Evolutionary conservation across 1,139 yeast species (phyloP).

Genomic region (Saccharomyces hybrid): DNA sequence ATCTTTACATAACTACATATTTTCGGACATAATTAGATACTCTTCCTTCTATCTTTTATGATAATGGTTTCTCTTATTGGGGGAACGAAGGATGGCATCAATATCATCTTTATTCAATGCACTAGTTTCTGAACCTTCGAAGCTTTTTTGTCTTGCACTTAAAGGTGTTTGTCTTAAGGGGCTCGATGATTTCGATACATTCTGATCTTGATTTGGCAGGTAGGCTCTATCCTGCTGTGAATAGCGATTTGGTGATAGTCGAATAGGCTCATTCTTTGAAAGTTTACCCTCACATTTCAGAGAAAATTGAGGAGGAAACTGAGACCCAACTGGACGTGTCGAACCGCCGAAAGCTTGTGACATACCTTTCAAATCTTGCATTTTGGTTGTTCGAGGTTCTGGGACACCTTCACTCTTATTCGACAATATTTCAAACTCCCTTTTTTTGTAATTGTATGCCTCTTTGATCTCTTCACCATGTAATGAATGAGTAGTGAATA

Average conservation of each 20-base stretch:
- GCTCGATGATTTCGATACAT: background rate
- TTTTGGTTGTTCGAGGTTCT: background rate
- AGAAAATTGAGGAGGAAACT: background rate
- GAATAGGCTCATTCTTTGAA: background rate
- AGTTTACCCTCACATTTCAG: background rate
- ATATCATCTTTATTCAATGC: background rate
- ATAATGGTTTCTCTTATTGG: background rate
- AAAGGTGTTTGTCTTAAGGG: background rate
- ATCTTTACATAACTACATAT: background rate
- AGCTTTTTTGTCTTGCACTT: background rate
- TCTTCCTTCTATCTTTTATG: background rate
- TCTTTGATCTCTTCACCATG: conserved; percentile 23
- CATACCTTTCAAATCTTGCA: background rate
- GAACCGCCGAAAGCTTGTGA: background rate
- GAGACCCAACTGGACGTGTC: background rate
- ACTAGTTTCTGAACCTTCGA: background rate
- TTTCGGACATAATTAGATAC: background rate
- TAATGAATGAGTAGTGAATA: conserved; percentile 25
- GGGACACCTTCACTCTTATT: conserved; percentile 1
- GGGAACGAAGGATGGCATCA: background rate
- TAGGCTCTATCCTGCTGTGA: background rate
- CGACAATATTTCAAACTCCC: conserved; percentile 18
- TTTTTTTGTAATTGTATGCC: conserved; percentile 16
- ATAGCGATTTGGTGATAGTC: background rate
- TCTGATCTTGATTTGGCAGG: background rate